These are phyloP conservation scores for Sporothrix pallida DNA, from an alignment of 2,329 filamentous ascomycete genomes.

Conservation along the genomic window DNA sequence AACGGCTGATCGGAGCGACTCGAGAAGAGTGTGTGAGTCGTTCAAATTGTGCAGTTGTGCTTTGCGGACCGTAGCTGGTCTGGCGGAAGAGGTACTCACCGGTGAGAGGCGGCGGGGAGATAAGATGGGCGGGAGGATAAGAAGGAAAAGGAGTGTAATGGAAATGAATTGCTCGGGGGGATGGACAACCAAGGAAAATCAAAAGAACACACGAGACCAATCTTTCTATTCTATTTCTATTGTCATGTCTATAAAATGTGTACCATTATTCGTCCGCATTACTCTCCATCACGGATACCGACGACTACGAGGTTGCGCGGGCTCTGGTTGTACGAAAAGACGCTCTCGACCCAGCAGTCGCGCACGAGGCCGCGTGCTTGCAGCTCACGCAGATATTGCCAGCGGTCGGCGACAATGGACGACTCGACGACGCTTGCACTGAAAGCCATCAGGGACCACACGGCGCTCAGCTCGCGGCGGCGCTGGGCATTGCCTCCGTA, in stretches of 20 bases:
- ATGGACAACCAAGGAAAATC: background rate
- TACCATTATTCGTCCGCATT: background rate
- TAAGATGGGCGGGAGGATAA: background rate
- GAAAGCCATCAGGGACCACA: constrained; percentile 97
- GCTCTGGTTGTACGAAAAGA: constrained; percentile 86
- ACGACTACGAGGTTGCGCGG: constrained; percentile 93
- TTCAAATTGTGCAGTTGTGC: background rate
- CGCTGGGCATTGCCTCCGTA: constrained; percentile 59
- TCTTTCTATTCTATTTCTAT: background rate
- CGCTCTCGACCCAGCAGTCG: constrained; percentile 87
- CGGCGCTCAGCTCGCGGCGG: constrained; percentile 81
- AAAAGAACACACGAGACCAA: no score
- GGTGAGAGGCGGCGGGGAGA: background rate
- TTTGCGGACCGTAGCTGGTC: background rate
- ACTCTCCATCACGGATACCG: constrained; percentile 69
- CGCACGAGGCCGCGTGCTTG: constrained; percentile 61
- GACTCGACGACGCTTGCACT: constrained; percentile 89
- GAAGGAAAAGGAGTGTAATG: background rate
- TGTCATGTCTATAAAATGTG: background rate
- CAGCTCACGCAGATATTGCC: constrained; percentile 84
- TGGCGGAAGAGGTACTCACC: background rate
- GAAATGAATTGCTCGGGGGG: no score
- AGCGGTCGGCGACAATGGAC: constrained; percentile 87
- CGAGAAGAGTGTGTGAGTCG: background rate
- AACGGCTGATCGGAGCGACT: background rate